Evolutionary conservation across 2,329 filamentous ascomycete species (phyloP).

Genomic region (Neoscytalidium dimidiatum): DNA sequence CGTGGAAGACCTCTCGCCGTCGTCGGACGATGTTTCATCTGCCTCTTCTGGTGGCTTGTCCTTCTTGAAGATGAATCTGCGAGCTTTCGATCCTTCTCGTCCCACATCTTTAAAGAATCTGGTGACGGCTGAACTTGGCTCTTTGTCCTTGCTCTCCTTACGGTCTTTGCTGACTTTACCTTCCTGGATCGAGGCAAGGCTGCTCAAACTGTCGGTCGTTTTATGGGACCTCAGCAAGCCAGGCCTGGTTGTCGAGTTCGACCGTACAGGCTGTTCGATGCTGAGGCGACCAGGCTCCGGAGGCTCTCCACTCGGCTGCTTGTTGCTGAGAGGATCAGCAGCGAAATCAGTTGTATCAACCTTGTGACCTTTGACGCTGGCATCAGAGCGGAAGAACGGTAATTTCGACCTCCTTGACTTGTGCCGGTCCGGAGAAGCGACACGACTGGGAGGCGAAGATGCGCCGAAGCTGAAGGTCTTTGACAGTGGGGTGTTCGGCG

Average conservation of each 20-base stretch:
- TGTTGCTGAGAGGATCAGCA: neutral
- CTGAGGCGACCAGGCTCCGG: neutral
- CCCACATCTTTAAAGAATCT: conserved; percentile 76
- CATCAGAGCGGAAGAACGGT: conserved; percentile 43
- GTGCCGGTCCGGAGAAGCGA: conserved; percentile 25
- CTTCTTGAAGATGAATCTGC: conserved; percentile 62
- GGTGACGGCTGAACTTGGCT: conserved; percentile 59
- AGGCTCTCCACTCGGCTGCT: conserved; percentile 4
- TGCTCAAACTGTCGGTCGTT: conserved; percentile 41
- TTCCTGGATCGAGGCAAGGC: conserved; percentile 32
- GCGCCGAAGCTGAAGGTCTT: conserved; percentile 33
- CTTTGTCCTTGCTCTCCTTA: conserved; percentile 45
- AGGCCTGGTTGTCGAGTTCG: neutral
- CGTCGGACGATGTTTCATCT: conserved; percentile 27
- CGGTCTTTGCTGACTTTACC: conserved; percentile 22
- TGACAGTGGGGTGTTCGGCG: conserved; percentile 39
- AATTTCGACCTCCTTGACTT: conserved; percentile 42
- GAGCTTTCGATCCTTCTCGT: conserved; percentile 63
- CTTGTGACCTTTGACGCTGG: conserved; percentile 36
- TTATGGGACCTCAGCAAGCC: conserved; percentile 27
- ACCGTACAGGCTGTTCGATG: neutral
- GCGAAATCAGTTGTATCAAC: conserved; percentile 26
- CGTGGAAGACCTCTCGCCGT: conserved; percentile 50
- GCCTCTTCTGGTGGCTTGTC: conserved; percentile 44
- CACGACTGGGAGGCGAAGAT: conserved; percentile 39